Base-by-base conservation (phyloP, 139 green algal genomes). In the Micractinium sp. region DNA sequence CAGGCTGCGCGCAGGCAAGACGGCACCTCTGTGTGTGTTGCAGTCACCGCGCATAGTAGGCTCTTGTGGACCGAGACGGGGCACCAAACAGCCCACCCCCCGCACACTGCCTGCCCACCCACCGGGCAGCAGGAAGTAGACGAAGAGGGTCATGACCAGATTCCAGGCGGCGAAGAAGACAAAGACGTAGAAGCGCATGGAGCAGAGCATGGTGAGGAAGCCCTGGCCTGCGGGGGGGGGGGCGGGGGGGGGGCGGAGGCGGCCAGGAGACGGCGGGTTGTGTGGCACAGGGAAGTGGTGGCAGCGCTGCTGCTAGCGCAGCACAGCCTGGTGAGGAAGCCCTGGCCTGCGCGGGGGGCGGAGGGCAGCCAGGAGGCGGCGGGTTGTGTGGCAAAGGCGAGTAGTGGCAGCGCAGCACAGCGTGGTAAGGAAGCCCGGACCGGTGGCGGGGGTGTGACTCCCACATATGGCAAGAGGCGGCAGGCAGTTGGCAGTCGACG, bases 201-300 rank as follows among this genome's bases (percentile, higher is more conserved):
- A 15, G 27, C 61, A 96, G 41, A 96, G 90, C 90, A 96, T 94
- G 88, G 93, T 92, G 39, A 94, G 87, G 90, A 96, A 96, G 77
- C 53, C 78, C 92, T 96, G 92, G 41, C 94, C 94, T 85, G 79
- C 79, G 25, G 79, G 79, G 79, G 29, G 79, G 9, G 47, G 47
- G 7, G 47, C 47, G 9, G 47, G 47, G 7, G 9, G 47, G 47
- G 47, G 9, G 47, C 5, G 9, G n/a, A n/a, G 47, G 79, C 47
- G 9, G 36, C 0, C 0, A 71, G 53, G 79, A 66, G 41, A 2
- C 41, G 27, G 79, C 39, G 36, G 47, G 47, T 56, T 56, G 5
- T 56, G 47, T 56, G 39, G 29, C 13, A 20, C 2, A 35, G 18
- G 31, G 0, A 4, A 84, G 25, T 35, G 25, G 23, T 35, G 47